These are phyloP conservation scores for Blastobotrys mokoenaii DNA, from an alignment of 805 yeast genomes.

Conservation along the genomic window DNA sequence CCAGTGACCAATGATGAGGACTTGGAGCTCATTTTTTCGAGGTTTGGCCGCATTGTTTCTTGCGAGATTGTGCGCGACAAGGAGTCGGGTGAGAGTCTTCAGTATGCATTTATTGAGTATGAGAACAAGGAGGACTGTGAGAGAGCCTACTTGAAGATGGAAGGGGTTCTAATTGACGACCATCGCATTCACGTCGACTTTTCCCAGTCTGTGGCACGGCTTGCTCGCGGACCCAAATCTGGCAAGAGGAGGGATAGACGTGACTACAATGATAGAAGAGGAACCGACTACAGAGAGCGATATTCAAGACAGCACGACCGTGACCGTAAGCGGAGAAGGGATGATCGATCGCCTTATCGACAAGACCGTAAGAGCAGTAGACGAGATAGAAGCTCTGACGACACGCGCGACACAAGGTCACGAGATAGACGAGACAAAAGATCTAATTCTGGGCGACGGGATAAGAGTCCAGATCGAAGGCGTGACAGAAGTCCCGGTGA, in stretches of 20 bases:
- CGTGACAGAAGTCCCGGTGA: slow-evolving; percentile 9
- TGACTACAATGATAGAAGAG: no score
- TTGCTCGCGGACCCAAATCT: slow-evolving; percentile 7
- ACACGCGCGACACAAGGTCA: slow-evolving; percentile 1
- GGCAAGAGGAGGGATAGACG: no score
- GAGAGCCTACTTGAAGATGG: slow-evolving; percentile 53
- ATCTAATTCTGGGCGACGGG: slow-evolving; percentile 1
- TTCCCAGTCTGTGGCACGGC: slow-evolving; percentile 42
- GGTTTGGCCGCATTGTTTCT: slow-evolving; percentile 48
- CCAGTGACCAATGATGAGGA: slow-evolving; percentile 54
- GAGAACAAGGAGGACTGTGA: slow-evolving; percentile 43
- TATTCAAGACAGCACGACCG: no score
- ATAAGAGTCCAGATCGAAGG: slow-evolving; percentile 10
- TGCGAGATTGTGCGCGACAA: slow-evolving; percentile 46
- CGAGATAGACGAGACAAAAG: slow-evolving; percentile 1
- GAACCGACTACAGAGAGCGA: no score
- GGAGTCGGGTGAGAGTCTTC: slow-evolving; percentile 40
- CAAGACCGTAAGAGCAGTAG: no score
- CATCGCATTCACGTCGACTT: slow-evolving; percentile 58
- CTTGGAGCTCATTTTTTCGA: slow-evolving; percentile 44
- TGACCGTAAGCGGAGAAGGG: no score
- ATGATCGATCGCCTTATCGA: no score
- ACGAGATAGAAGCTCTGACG: background rate
- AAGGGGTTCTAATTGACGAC: slow-evolving; percentile 56
- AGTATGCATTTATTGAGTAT: slow-evolving; percentile 60